A percentile compares a stretch with the other conserved stretches of the same genome.
Evolutionary conservation across 768 basidiomycete genomes (phyloP).

Genomic region (Lentinula detonsa): DNA sequence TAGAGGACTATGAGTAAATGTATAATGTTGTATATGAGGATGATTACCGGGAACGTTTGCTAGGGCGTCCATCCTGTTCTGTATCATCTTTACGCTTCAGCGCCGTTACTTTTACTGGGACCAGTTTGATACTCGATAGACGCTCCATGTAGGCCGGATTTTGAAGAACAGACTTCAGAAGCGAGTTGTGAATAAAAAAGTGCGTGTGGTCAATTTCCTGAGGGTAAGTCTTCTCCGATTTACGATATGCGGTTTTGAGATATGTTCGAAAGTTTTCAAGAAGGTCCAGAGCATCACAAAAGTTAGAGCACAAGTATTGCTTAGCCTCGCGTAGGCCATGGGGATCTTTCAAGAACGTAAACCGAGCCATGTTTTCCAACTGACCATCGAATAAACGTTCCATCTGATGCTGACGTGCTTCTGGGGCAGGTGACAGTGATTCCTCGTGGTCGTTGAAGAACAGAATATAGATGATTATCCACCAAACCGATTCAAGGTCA

Average conservation of each 20-base stretch:
- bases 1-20: too few relatives aligned
- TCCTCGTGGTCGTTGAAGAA: neutral
- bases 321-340: neutral
- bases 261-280: neutral
- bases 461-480: neutral
- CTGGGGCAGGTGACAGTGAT: neutral
- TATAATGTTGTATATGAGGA: too few relatives aligned
- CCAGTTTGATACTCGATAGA: neutral
- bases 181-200: neutral
- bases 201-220: neutral
- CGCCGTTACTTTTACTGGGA: neutral
- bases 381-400: neutral
- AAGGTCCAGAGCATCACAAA: neutral
- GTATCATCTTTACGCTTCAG: neutral
- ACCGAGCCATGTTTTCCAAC: neutral
- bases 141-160: neutral
- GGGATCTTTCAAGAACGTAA: neutral
- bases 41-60: neutral
- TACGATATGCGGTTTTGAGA: neutral
- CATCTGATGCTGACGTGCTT: neutral
- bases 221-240: neutral
- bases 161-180: neutral
- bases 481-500: neutral
- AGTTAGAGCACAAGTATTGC: neutral
- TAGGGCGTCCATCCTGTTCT: neutral